A percentile compares a stretch with the other conserved stretches of the same genome.
These are phyloP conservation scores for Capsella rubella DNA, from an alignment of 441 rosid species.

Conservation along the genomic window DNA sequence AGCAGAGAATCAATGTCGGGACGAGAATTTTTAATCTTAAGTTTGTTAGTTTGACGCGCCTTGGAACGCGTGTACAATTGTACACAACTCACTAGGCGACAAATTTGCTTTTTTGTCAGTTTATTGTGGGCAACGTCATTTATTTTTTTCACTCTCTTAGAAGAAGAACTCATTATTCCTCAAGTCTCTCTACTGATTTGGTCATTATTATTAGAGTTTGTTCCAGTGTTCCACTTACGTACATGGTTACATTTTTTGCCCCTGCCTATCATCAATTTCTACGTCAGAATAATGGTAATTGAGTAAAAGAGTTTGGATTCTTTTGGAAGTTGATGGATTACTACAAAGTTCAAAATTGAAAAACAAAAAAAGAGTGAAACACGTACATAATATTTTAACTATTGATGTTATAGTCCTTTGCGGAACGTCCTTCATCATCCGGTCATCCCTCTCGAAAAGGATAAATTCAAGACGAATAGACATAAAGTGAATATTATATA, in stretches of 20 bases:
- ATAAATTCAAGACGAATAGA: constrained; percentile 23
- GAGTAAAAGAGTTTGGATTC: background rate
- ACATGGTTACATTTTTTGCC: background rate
- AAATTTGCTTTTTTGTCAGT: constrained; percentile 37
- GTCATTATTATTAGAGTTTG: constrained; percentile 30
- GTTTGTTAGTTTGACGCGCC: constrained; percentile 46
- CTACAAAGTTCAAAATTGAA: background rate
- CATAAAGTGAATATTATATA: constrained; percentile 5
- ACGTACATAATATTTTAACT: background rate
- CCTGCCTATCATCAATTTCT: background rate
- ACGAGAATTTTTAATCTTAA: constrained; percentile 34
- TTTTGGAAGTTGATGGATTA: background rate
- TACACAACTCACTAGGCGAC: constrained; percentile 39
- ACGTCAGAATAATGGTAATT: background rate
- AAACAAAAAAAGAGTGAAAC: background rate
- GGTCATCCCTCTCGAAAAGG: background rate
- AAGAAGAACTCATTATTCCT: background rate
- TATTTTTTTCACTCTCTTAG: constrained; percentile 32
- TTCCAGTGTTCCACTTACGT: background rate
- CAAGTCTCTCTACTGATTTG: constrained; percentile 29
- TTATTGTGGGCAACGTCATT: constrained; percentile 37
- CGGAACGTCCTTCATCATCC: constrained; percentile 4
- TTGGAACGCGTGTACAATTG: background rate
- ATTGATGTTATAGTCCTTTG: background rate
- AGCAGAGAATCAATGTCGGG: constrained; percentile 46